Evolutionary conservation across 306 rosid species (phyloP).

Genomic region (Castanea sativa): DNA sequence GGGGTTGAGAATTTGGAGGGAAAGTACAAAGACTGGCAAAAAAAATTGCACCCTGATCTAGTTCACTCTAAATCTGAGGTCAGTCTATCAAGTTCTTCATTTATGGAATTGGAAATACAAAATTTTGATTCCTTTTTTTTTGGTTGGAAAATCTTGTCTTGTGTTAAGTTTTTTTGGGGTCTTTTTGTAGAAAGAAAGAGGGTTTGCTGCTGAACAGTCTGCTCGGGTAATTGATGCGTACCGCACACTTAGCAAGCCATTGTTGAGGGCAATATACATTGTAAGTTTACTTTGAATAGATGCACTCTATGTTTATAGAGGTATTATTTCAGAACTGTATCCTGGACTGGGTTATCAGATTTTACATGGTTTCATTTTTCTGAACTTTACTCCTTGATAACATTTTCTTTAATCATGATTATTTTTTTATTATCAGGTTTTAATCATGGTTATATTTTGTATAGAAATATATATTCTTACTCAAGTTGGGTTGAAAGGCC

Average conservation of each 20-base stretch:
- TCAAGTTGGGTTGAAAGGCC: background rate
- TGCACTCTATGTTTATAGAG: background rate
- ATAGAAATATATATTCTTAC: background rate
- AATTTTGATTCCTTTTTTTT: background rate
- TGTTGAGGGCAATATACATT: conserved; percentile 74
- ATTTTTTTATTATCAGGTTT: background rate
- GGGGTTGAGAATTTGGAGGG: conserved; percentile 63
- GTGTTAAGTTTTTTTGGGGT: conserved; percentile 5
- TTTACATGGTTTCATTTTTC: background rate
- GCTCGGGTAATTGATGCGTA: conserved; percentile 89
- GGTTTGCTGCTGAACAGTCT: conserved; percentile 89
- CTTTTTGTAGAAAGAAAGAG: conserved; percentile 68
- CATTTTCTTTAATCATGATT: background rate
- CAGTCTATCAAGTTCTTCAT: conserved; percentile 5
- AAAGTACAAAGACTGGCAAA: conserved; percentile 93
- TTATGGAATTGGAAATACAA: background rate
- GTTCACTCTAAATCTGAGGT: conserved; percentile 96
- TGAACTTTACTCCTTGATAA: background rate
- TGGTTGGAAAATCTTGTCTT: background rate
- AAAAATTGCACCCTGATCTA: conserved; percentile 92
- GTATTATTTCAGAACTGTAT: background rate
- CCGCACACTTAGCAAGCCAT: conserved; percentile 72
- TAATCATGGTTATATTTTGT: background rate
- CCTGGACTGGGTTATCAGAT: conserved; percentile 9
- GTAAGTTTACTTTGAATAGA: conserved; percentile 40